phyloP scores from a whole-genome alignment of 495 filamentous ascomycete genomes.

The Penicillium taxi region DNA sequence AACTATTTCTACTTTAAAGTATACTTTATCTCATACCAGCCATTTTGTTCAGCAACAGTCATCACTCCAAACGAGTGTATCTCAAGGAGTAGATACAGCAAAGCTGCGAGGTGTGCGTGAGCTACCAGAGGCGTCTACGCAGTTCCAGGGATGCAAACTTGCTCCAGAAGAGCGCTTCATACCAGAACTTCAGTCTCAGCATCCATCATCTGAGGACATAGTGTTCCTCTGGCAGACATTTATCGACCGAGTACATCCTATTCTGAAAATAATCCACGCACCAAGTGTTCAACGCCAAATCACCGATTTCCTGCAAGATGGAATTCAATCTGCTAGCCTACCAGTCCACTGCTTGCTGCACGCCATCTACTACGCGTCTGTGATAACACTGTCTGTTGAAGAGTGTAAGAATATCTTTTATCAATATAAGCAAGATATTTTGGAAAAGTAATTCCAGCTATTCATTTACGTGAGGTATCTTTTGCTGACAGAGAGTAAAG shows the following conservation, averaged over 20 bases:
- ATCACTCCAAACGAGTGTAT: not conserved
- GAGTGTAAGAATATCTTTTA: conserved; percentile 17
- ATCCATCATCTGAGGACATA: conserved; percentile 3
- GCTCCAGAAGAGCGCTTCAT: not conserved
- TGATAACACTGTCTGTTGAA: conserved; percentile 47
- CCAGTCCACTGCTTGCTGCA: conserved; percentile 58
- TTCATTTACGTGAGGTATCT: not conserved
- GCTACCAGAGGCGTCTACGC: not conserved
- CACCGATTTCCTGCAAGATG: conserved; percentile 4
- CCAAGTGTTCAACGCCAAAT: conserved; percentile 16
- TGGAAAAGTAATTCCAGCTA: conserved; percentile 31
- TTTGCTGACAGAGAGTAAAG: conserved; percentile 10
- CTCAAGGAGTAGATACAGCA: not conserved
- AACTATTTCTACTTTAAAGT: conserved; percentile 3
- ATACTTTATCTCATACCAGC: conserved; percentile 7
- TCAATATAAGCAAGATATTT: conserved; percentile 21
- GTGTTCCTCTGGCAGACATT: conserved; percentile 20
- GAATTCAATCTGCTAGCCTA: not conserved
- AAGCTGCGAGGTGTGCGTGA: not conserved
- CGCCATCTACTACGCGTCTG: conserved; percentile 61
- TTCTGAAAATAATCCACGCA: conserved; percentile 22
- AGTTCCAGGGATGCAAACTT: not conserved
- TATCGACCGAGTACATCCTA: conserved; percentile 18
- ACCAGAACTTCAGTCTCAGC: not conserved
- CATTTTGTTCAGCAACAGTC: conserved; percentile 4